Evolutionary conservation across 495 filamentous ascomycete genomes (phyloP).

Genomic region (Jackrogersella minutella): DNA sequence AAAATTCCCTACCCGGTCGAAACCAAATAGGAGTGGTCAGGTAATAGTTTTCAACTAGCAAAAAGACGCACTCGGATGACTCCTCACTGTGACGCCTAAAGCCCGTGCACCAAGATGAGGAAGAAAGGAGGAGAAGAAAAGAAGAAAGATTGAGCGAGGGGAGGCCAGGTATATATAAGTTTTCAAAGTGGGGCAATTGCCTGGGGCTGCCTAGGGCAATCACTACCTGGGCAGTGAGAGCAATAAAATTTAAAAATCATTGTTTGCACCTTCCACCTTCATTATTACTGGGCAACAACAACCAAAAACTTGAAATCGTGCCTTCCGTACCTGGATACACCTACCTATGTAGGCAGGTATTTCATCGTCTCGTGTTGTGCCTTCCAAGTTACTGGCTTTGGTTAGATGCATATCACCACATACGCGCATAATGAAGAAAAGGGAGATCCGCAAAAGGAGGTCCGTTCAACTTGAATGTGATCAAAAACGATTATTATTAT

Average conservation of each 20-base stretch:
- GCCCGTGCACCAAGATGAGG: conserved; percentile 42
- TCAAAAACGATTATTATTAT: conserved; percentile 9
- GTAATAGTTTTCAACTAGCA: conserved; percentile 51
- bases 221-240: too few relatives aligned
- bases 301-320: too few relatives aligned
- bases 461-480: too few relatives aligned
- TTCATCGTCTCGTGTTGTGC: too few relatives aligned
- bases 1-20: conserved; percentile 46
- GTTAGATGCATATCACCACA: background rate
- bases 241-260: too few relatives aligned
- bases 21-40: conserved; percentile 44
- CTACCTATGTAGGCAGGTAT: too few relatives aligned
- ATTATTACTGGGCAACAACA: too few relatives aligned
- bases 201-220: background rate
- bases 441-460: background rate
- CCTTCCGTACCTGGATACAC: too few relatives aligned
- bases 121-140: conserved; percentile 25
- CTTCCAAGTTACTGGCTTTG: background rate
- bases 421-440: background rate
- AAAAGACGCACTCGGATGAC: conserved; percentile 43
- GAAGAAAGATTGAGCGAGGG: background rate
- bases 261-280: too few relatives aligned
- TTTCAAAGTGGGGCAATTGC: conserved; percentile 1
- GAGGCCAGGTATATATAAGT: conserved; percentile 12
- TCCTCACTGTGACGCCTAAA: conserved; percentile 44